A percentile compares a stretch with the other conserved stretches of the same genome.
These are phyloP conservation scores for Periglandula ipomoeae DNA, from an alignment of 2,329 filamentous ascomycete species.

Conservation along the genomic window DNA sequence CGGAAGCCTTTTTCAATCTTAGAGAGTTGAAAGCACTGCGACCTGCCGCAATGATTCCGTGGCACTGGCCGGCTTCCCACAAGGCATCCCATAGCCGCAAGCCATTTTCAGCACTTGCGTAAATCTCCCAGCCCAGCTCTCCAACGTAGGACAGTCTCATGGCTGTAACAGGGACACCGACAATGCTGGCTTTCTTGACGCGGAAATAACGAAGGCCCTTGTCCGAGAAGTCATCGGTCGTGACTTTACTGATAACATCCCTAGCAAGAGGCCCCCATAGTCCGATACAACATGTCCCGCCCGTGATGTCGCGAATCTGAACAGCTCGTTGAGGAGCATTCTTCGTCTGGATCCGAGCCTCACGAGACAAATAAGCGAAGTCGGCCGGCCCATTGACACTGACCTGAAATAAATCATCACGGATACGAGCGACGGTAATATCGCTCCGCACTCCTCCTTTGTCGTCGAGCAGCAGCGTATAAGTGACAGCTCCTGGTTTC, in stretches of 20 bases:
- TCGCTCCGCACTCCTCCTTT: constrained; percentile 47
- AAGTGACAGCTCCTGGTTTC: constrained; percentile 40
- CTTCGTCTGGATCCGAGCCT: constrained; percentile 39
- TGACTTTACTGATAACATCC: constrained; percentile 38
- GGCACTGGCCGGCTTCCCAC: constrained; percentile 41
- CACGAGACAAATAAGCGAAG: constrained; percentile 41
- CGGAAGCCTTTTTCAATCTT: constrained; percentile 52
- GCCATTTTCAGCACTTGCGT: constrained; percentile 50
- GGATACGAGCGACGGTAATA: constrained; percentile 44
- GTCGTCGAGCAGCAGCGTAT: constrained; percentile 45
- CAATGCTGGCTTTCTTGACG: constrained; percentile 38
- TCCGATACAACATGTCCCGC: constrained; percentile 50
- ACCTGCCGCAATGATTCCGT: constrained; percentile 50
- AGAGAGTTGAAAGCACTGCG: constrained; percentile 48
- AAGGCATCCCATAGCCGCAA: constrained; percentile 49
- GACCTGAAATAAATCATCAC: constrained; percentile 41
- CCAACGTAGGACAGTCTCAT: constrained; percentile 52
- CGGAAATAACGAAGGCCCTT: constrained; percentile 39
- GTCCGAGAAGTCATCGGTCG: constrained; percentile 35
- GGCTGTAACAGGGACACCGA: constrained; percentile 45
- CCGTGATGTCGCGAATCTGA: constrained; percentile 49
- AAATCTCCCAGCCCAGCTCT: constrained; percentile 54
- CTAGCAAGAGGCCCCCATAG: constrained; percentile 51
- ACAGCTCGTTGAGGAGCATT: constrained; percentile 31
- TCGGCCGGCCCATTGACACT: constrained; percentile 48